Conservation (phyloP, 75 land plant species). For the Azolla pinnata region DNA sequence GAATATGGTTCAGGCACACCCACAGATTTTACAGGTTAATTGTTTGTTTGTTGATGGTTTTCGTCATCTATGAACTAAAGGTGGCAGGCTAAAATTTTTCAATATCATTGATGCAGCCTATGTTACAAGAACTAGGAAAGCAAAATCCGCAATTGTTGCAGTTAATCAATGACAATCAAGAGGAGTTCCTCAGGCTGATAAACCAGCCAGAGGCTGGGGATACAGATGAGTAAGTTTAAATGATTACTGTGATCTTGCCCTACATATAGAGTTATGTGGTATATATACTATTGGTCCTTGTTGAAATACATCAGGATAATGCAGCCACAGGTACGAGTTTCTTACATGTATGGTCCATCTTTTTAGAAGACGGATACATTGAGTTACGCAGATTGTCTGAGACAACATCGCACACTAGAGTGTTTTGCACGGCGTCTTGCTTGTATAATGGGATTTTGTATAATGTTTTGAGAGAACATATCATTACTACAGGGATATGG, state of each 20-base stretch:
- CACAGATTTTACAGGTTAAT: conserved; percentile 31
- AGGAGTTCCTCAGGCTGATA: conserved; percentile 47
- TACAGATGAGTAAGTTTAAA: conserved; percentile 29
- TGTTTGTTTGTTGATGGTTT: conserved; percentile 1
- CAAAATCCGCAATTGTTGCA: conserved; percentile 46
- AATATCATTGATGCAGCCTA: conserved; percentile 26
- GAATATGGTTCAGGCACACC: conserved; percentile 25
- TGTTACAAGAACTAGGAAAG: conserved; percentile 49
- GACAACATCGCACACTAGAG: too few species aligned
- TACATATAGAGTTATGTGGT: too few species aligned
- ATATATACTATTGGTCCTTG: too few species aligned
- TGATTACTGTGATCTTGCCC: too few species aligned
- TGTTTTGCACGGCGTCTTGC: background rate
- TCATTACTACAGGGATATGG: conserved; percentile 35
- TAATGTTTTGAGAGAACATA: too few species aligned
- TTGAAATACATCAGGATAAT: too few species aligned
- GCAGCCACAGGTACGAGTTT: too few species aligned
- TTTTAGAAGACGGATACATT: too few species aligned
- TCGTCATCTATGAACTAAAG: background rate
- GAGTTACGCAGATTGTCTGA: too few species aligned
- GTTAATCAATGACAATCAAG: conserved; percentile 62
- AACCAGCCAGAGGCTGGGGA: conserved; percentile 63
- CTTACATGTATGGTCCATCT: too few species aligned
- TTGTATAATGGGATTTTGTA: background rate
- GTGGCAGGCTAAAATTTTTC: too few species aligned